These are phyloP conservation scores for Gypsophila paniculata DNA, from an alignment of 179 eudicot genomes.

Conservation along the genomic window DNA sequence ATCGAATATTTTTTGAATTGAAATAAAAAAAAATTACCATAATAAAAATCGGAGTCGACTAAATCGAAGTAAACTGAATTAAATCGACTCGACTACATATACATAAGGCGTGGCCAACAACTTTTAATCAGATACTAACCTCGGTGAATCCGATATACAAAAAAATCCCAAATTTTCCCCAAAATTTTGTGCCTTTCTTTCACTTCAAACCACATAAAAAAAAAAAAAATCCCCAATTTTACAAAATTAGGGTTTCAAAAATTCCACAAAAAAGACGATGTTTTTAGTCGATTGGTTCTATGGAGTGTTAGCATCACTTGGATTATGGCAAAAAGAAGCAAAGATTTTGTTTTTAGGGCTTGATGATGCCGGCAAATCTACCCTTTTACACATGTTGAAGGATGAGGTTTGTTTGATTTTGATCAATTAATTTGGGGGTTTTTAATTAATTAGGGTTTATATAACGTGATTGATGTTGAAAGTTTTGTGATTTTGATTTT, in stretches of 20 bases:
- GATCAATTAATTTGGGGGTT: not conserved
- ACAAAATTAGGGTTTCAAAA: not conserved
- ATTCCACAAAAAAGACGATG: slow-evolving; percentile 28
- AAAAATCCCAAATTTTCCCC: too few relatives aligned
- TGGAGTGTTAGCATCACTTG: slow-evolving; percentile 71
- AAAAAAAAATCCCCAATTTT: not conserved
- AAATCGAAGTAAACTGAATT: too few relatives aligned
- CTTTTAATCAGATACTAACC: too few relatives aligned
- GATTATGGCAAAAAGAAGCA: slow-evolving; percentile 81
- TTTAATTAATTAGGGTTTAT: slow-evolving; percentile 9
- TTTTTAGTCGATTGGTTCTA: slow-evolving; percentile 86
- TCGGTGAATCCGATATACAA: too few relatives aligned
- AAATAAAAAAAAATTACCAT: too few relatives aligned
- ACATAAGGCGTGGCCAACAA: too few relatives aligned
- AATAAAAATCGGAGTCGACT: too few relatives aligned
- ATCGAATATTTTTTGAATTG: too few relatives aligned
- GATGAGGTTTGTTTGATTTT: slow-evolving; percentile 50
- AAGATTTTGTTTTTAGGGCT: slow-evolving; percentile 79
- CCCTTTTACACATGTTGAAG: slow-evolving; percentile 80
- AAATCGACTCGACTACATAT: too few relatives aligned
- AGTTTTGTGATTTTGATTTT: not conserved
- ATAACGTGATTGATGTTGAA: not conserved
- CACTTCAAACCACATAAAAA: too few relatives aligned
- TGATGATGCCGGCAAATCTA: slow-evolving; percentile 79
- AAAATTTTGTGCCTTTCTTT: too few relatives aligned